Base-by-base conservation (phyloP, 371 early-diverging fungal genomes). In the Furculomyces boomerangus region DNA sequence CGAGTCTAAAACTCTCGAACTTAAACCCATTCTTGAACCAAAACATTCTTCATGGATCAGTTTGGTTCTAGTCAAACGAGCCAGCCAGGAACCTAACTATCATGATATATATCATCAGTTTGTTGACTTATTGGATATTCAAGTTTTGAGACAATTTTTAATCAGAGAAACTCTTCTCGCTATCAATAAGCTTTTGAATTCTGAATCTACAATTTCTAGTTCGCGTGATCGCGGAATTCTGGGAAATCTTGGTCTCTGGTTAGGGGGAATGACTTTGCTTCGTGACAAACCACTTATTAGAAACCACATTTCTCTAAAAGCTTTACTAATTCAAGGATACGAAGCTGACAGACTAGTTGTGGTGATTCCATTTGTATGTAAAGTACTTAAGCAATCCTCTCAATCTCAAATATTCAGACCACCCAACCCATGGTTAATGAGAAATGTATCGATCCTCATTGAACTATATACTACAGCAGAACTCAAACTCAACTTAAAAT, bases 361-460 rank as follows among this genome's bases (percentile, higher is more conserved):
- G 1, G 90, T 88, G 1, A 91, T 98, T 54, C 98, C 98, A 3
- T 98, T 98, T 65, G 93, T 93, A 14, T 96, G 97, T 72, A 94
- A 94, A 66, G 90, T 96, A 0, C 68, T 96, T 47, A 91, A 92
- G 61, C 92, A 93, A 62, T 77, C 84, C 53, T 74, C 72, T 30
- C 73, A 77, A 49, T 86, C 86, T 64, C 80, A 73, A 29, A 85
- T 94, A 1, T 98, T 96, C 71, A 78, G 78, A 32, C 92, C 94
- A 13, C 94, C 94, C 13, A 96, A 94, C 67, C 98, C 98, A 5
- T 98, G 96, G 96, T 64, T 96, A 45, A 93, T 95, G 84, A 88
- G 88, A 24, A 88, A 90, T 49, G 72, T 98, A 69, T 79, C 78
- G 45, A 69, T 96, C 13, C 69, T 98, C 27, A 83, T 86, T 0